A percentile compares a stretch with the other conserved stretches of the same genome.
Conservation (phyloP, 148 eudicot genomes). For the Rheum nobile region DNA sequence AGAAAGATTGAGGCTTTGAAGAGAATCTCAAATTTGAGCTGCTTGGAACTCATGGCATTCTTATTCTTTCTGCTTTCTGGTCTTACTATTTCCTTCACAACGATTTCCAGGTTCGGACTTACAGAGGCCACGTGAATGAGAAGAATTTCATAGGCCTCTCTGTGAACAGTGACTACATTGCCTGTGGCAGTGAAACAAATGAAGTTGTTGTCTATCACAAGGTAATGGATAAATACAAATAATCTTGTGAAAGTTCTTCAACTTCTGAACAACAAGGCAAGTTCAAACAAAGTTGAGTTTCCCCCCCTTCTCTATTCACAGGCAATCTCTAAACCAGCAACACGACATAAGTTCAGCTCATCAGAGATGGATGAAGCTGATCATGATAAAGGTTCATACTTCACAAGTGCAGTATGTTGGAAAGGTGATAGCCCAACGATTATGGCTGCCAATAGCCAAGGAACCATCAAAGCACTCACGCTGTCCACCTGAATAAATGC, state of each 20-base stretch:
- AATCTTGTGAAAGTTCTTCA: background rate
- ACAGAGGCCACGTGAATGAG: slow-evolving; percentile 75
- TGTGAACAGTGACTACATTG: slow-evolving; percentile 65
- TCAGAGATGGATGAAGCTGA: slow-evolving; percentile 40
- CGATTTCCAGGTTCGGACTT: slow-evolving; percentile 42
- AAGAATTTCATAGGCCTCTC: slow-evolving; percentile 91
- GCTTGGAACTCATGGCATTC: background rate
- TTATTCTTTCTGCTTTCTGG: background rate
- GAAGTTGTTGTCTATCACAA: slow-evolving; percentile 89
- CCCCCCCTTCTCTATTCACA: slow-evolving; percentile 13
- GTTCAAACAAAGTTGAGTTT: background rate
- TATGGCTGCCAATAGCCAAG: slow-evolving; percentile 82
- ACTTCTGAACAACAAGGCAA: background rate
- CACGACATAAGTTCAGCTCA: slow-evolving; percentile 49
- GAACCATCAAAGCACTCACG: slow-evolving; percentile 63
- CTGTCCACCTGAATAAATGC: slow-evolving; percentile 40
- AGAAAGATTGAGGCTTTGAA: background rate
- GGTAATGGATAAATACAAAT: slow-evolving; percentile 25
- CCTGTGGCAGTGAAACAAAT: slow-evolving; percentile 93
- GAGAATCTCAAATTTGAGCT: background rate
- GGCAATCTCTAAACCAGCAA: slow-evolving; percentile 74
- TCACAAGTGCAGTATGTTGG: slow-evolving; percentile 87
- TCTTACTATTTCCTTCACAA: background rate
- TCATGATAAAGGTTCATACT: slow-evolving; percentile 50
- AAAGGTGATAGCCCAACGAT: slow-evolving; percentile 66